Conservation (phyloP, 805 yeast species). For the Barnettozyma sp. region DNA sequence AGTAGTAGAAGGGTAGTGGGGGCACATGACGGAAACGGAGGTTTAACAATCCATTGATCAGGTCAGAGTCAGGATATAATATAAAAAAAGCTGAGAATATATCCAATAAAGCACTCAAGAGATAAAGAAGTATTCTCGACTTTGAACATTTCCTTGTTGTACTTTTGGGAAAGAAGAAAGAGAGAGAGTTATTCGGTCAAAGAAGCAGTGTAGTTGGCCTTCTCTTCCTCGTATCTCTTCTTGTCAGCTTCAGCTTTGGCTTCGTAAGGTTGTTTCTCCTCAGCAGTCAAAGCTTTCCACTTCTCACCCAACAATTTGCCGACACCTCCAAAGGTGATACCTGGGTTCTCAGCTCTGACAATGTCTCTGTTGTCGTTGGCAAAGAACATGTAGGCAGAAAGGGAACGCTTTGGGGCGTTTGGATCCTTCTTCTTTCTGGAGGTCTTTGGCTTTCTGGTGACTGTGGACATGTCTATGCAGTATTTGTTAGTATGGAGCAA, state of each 20-base stretch:
- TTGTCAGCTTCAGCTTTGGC: slow-evolving; percentile 92
- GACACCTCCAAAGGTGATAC: slow-evolving; percentile 90
- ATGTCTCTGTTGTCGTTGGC: slow-evolving; percentile 96
- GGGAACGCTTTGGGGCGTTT: slow-evolving; percentile 98
- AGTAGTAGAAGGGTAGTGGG: too few relatives aligned
- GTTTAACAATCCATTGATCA: too few relatives aligned
- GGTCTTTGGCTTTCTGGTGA: slow-evolving; percentile 32
- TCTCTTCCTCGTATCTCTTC: slow-evolving; percentile 95
- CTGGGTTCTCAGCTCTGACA: slow-evolving; percentile 94
- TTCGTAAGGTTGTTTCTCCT: slow-evolving; percentile 86
- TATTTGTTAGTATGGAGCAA: not conserved
- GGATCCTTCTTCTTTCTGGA: slow-evolving; percentile 64
- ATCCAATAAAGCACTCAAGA: not conserved
- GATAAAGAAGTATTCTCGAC: not conserved
- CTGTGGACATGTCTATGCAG: slow-evolving; percentile 28
- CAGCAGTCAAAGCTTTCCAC: slow-evolving; percentile 86
- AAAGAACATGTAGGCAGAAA: slow-evolving; percentile 98
- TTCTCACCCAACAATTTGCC: slow-evolving; percentile 93
- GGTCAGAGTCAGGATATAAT: too few relatives aligned
- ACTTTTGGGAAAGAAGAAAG: not conserved
- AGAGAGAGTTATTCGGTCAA: not conserved
- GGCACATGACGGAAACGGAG: too few relatives aligned
- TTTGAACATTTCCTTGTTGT: not conserved
- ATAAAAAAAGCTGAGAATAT: too few relatives aligned
- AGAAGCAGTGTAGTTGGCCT: slow-evolving; percentile 62